These are phyloP conservation scores for Plasmodium gonderi DNA, from an alignment of 169 alveolate genomes.

Conservation along the genomic window DNA sequence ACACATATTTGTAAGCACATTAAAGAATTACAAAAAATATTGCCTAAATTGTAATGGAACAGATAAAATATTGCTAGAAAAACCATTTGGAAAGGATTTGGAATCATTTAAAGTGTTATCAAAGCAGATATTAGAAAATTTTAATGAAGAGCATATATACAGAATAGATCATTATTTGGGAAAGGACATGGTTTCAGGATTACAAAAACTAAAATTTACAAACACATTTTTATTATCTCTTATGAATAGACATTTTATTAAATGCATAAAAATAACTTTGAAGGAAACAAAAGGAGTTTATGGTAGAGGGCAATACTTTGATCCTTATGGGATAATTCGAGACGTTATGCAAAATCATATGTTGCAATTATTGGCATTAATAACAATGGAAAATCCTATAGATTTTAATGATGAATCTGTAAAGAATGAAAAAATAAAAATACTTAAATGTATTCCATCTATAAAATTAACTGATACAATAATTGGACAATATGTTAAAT, in stretches of 20 bases:
- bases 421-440: conserved; percentile 81
- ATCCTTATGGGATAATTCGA: conserved; percentile 81
- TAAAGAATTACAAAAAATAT: conserved; percentile 35
- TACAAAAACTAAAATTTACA: conserved; percentile 79
- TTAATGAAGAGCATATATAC: conserved; percentile 75
- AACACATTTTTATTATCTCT: conserved; percentile 77
- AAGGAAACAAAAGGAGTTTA: conserved; percentile 75
- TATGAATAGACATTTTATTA: conserved; percentile 77
- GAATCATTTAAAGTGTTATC: conserved; percentile 76
- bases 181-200: conserved; percentile 82
- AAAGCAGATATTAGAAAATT: conserved; percentile 71
- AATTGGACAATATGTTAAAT: conserved; percentile 80
- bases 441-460: conserved; percentile 78
- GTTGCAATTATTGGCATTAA: conserved; percentile 79
- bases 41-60: conserved; percentile 71
- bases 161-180: conserved; percentile 85
- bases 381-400: conserved; percentile 83
- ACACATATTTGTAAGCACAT: conserved; percentile 73
- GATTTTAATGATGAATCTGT: conserved; percentile 77
- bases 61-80: conserved; percentile 79
- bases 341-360: conserved; percentile 85
- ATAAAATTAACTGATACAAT: conserved; percentile 78
- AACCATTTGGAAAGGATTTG: conserved; percentile 82
- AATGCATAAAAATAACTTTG: conserved; percentile 77
- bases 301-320: conserved; percentile 84